Evolutionary conservation across 805 yeast species (phyloP), one percentile per base, ranked within the genome.

Genomic region (Saitoella complicata): DNA sequence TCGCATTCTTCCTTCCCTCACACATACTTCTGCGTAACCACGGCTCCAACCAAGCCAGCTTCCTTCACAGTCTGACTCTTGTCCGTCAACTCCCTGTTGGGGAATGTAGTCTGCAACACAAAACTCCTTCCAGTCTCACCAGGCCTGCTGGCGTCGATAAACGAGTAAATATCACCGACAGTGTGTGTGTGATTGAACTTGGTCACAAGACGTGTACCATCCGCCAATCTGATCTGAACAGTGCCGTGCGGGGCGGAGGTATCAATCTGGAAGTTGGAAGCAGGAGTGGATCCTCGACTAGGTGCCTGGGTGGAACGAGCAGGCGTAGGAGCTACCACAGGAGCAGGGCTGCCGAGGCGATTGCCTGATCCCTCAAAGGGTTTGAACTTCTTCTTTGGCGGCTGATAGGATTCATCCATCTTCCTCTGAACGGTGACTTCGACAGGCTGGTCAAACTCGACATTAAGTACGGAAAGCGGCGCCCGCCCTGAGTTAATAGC

Each of bases 401-500:
- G 75, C 38, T 58, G 66, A 63, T 73, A 91, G 38, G 80, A 82
- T 60, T 88, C 94, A 44, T 85, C 93, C 44, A 81, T 65, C 53
- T 80, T 80, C 56, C 79, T 78, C 46, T 72, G 71, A n/a, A 91
- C 91, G 37, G 77, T 74, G 12, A 88, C 95, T 57, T 87, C 94
- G 30, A 91, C 97, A 49, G 82, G 91, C 65, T 88, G 96, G 40
- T 94, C 94, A 58, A 77, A 76, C 54, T 78, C 76, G 11, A 88
- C 96, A 51, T 82, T 76, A 51, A 91, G 68, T 43, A 91, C 63
- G 32, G 80, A 73, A 49, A 88, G 64, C 12, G 98, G 98, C 0
- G 95, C 98, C 47, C 93, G 71, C 7, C 98, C 98, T 45, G 77
- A 72, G 57, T 83, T 81, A 62, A 91, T 71, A 52, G 87, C 91